A percentile compares a stretch with the other conserved stretches of the same genome.
Evolutionary conservation across 495 filamentous ascomycete genomes (phyloP).

Genomic region (Aspergillus ostianus): DNA sequence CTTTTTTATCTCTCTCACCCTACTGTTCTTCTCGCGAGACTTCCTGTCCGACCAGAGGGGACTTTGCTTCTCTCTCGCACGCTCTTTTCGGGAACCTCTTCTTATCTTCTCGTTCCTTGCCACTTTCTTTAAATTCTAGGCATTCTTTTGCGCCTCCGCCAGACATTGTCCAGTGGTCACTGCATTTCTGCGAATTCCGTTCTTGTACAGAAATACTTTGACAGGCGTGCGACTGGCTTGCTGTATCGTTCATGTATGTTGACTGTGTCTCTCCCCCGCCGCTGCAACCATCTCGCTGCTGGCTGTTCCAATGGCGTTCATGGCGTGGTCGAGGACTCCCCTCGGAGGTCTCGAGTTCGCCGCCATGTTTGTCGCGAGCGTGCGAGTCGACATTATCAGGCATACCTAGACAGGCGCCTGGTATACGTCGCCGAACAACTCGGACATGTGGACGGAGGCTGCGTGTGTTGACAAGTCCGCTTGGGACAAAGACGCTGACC

Average conservation of each 20-base stretch:
- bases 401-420: background rate
- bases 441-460: background rate
- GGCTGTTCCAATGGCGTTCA: too few species aligned
- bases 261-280: background rate
- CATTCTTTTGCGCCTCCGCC: conserved; percentile 4
- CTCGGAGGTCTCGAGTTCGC: background rate
- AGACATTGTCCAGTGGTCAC: background rate
- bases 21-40: conserved; percentile 20
- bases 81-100: conserved; percentile 40
- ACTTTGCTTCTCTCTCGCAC: conserved; percentile 42
- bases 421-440: too few species aligned
- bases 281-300: background rate
- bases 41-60: conserved; percentile 48
- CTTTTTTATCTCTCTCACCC: conserved; percentile 9
- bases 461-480: background rate
- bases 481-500: background rate
- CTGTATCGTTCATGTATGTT: conserved; percentile 37
- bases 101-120: conserved; percentile 29
- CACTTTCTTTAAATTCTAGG: conserved; percentile 9
- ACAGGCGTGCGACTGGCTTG: conserved; percentile 34
- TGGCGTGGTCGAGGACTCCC: background rate
- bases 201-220: conserved; percentile 33
- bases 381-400: background rate
- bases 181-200: conserved; percentile 16
- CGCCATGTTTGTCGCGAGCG: background rate